Conservation (phyloP, 1,139 yeast species). For the Magnusiomyces ingens region DNA sequence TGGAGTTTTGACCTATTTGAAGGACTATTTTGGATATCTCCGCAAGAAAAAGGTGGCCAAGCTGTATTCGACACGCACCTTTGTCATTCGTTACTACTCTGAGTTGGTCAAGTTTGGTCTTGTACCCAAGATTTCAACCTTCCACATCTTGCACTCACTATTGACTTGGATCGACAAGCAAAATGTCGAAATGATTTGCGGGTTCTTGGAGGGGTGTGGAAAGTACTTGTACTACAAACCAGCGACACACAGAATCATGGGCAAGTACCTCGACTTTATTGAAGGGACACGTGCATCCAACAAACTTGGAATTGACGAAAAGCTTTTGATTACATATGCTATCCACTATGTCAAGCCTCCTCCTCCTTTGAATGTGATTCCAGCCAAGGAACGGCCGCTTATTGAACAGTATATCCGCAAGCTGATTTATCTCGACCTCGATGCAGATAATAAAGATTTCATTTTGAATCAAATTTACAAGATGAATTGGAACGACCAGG, state of each 20-base stretch:
- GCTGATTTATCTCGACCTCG: slow-evolving; percentile 43
- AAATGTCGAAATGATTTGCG: slow-evolving; percentile 54
- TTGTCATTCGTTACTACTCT: slow-evolving; percentile 46
- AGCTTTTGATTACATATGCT: slow-evolving; percentile 55
- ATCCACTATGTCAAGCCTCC: slow-evolving; percentile 60
- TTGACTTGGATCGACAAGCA: slow-evolving; percentile 33
- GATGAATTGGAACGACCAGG: slow-evolving; percentile 44
- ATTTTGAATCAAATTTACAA: slow-evolving; percentile 40
- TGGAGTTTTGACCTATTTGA: slow-evolving; percentile 51
- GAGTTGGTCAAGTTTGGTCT: slow-evolving; percentile 74
- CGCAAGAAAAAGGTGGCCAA: slow-evolving; percentile 21
- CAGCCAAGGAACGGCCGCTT: slow-evolving; percentile 26
- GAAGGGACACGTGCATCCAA: slow-evolving; percentile 46
- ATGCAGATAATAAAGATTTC: slow-evolving; percentile 31
- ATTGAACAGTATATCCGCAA: slow-evolving; percentile 32
- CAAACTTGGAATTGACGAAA: slow-evolving; percentile 48
- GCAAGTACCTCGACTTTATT: slow-evolving; percentile 54
- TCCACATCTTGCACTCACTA: slow-evolving; percentile 53
- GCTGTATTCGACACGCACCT: slow-evolving; percentile 35
- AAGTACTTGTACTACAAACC: slow-evolving; percentile 55
- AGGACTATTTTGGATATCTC: slow-evolving; percentile 30
- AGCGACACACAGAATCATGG: slow-evolving; percentile 54
- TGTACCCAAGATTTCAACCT: slow-evolving; percentile 62
- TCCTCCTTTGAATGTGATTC: slow-evolving; percentile 26
- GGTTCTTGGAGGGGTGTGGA: slow-evolving; percentile 68